These are phyloP conservation scores for Komagataella mondaviorum DNA, from an alignment of 805 yeast genomes.

Conservation along the genomic window DNA sequence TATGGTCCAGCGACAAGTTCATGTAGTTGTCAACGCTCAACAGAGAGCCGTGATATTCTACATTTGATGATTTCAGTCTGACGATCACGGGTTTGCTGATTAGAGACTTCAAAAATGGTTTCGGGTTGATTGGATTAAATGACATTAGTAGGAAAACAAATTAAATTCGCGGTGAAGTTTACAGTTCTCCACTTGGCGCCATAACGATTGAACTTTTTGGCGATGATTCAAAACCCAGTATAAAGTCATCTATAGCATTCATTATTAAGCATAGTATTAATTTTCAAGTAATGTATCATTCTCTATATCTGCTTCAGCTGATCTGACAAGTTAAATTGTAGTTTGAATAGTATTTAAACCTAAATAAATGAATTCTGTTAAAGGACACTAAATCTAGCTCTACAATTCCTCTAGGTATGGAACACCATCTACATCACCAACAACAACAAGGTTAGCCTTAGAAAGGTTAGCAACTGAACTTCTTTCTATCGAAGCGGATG, in stretches of 20 bases:
- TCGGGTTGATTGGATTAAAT: constrained; percentile 69
- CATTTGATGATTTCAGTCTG: constrained; percentile 78
- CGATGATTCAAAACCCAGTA: too few species aligned
- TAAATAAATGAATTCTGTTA: neutral
- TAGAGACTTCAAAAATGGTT: constrained; percentile 74
- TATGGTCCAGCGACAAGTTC: constrained; percentile 66
- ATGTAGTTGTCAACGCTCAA: constrained; percentile 82
- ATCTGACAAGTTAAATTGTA: neutral
- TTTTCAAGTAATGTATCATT: too few species aligned
- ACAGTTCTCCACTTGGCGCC: too few species aligned
- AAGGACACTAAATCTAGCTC: constrained; percentile 14
- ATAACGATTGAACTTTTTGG: too few species aligned
- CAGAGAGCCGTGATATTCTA: constrained; percentile 74
- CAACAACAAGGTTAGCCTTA: constrained; percentile 74
- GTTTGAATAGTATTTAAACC: neutral
- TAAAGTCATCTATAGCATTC: too few species aligned
- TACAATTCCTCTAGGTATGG: constrained; percentile 88
- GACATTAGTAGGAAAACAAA: constrained; percentile 14
- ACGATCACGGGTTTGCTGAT: constrained; percentile 62
- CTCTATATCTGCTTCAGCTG: neutral
- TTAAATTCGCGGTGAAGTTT: neutral
- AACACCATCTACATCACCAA: constrained; percentile 76
- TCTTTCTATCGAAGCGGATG: neutral
- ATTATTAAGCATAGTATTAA: too few species aligned
- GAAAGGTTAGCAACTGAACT: constrained; percentile 10